Evolutionary conservation across 495 filamentous ascomycete genomes (phyloP), one percentile per base, ranked within the genome.

Genomic region (Collariella sp.): DNA sequence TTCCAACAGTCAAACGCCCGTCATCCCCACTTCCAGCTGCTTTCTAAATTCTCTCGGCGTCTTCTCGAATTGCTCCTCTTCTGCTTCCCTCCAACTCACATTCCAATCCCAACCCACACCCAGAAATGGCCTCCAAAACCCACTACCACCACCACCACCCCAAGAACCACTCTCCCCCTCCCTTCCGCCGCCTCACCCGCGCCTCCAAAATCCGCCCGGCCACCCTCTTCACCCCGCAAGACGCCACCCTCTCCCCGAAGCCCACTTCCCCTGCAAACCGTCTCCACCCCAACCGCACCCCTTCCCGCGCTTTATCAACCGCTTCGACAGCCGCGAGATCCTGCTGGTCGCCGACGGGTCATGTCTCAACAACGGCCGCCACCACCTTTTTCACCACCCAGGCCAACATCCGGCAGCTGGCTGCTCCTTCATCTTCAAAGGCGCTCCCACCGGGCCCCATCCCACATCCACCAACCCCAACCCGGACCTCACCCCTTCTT

Each of bases 311-410:
- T 67, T 68, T 52, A 58, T 71, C 50, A 71, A 71, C 54, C 64
- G 64, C 22, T 71, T 65, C 56, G 52, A 71, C 49, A 66, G 61
- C 51, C 61, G 57, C 43, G 64, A 75, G 57, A 66, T 73, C 16
- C 65, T 75, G 5, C 64, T 76, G 34, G 69, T 69, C 46, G 58
- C 71, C 22, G 70, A 72, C 53, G 71, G 72, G 2, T 67, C 69
- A 1, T 76, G 71, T 46, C 44, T 69, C 24, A 61, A 72, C 52
- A 75, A 75, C 50, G 66, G 70, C 19, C 46, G 39, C 35, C 46
- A 55, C 52, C n/a, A n/a, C n/a, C n/a, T n/a, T n/a, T n/a, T n/a
- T n/a, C 23, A 26, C 11, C 16, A 18, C 40, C 15, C 41, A n/a
- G 19, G 43, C 41, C 36, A 46, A 13, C 34, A 29, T 13, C 59